Evolutionary conservation across 768 basidiomycete species (phyloP).

Genomic region (Podaxis sp.): DNA sequence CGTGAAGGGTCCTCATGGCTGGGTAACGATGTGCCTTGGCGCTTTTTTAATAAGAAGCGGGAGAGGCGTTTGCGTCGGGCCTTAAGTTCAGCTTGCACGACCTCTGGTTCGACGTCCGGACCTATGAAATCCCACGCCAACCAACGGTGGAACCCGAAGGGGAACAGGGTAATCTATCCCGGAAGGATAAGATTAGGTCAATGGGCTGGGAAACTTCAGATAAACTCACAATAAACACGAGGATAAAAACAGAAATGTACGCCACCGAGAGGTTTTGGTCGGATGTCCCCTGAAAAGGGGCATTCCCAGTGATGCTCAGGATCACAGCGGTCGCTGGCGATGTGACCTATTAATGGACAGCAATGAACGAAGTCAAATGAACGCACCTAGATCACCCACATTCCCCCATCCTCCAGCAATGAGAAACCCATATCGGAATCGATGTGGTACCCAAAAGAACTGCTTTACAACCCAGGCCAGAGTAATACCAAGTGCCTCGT

Average conservation of each 20-base stretch:
- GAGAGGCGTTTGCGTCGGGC: slow-evolving; percentile 32
- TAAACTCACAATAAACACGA: slow-evolving; percentile 55
- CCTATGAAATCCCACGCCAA: slow-evolving; percentile 65
- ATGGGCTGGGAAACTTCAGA: background rate
- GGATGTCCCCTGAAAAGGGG: slow-evolving; percentile 57
- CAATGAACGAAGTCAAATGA: background rate
- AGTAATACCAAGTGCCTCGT: slow-evolving; percentile 53
- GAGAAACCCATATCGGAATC: slow-evolving; percentile 70
- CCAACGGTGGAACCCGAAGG: slow-evolving; percentile 54
- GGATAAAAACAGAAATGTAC: slow-evolving; percentile 61
- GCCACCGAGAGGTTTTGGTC: slow-evolving; percentile 67
- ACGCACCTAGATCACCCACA: slow-evolving; percentile 68
- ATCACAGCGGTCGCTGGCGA: slow-evolving; percentile 61
- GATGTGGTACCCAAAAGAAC: slow-evolving; percentile 76
- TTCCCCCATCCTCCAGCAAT: slow-evolving; percentile 72
- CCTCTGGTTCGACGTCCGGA: slow-evolving; percentile 59
- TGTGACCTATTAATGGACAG: background rate
- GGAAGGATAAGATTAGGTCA: background rate
- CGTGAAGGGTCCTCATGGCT: slow-evolving; percentile 2
- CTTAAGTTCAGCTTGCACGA: slow-evolving; percentile 46
- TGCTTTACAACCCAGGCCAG: slow-evolving; percentile 57
- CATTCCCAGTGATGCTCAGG: slow-evolving; percentile 56
- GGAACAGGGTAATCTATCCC: slow-evolving; percentile 61
- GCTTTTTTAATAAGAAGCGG: background rate
- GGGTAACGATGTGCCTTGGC: background rate